Percentiles rank a stretch among this genome's conserved stretches.
phyloP scores from a whole-genome alignment of 208 protist species.

The Acanthamoeba culbertsoni region DNA sequence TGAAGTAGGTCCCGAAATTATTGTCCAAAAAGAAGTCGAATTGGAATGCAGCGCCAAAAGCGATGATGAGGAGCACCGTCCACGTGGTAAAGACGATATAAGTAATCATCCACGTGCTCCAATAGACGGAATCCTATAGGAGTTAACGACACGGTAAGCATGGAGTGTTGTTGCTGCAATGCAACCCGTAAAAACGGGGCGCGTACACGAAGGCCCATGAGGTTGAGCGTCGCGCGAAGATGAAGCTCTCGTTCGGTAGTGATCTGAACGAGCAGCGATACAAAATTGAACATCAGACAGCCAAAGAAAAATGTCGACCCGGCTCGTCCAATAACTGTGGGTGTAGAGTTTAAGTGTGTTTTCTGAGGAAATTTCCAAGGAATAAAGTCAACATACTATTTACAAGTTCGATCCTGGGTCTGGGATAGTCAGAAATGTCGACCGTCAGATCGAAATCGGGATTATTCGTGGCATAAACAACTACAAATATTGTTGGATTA shows the following conservation, averaged over 20 bases:
- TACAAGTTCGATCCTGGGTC: neutral
- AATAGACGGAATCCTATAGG: slow-evolving; percentile 67
- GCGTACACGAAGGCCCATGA: slow-evolving; percentile 74
- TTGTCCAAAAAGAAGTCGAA: slow-evolving; percentile 66
- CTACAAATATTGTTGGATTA: neutral
- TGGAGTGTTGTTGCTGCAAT: neutral
- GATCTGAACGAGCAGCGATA: slow-evolving; percentile 52
- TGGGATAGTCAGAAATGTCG: slow-evolving; percentile 17
- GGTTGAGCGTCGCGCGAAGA: slow-evolving; percentile 73
- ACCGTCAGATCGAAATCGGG: neutral
- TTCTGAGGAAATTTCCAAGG: too few species aligned
- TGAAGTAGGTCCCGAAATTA: slow-evolving; percentile 75
- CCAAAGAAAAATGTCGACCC: slow-evolving; percentile 73
- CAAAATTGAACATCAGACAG: slow-evolving; percentile 75
- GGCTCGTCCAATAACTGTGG: slow-evolving; percentile 22
- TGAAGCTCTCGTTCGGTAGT: slow-evolving; percentile 70
- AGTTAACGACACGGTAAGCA: neutral
- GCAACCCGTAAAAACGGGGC: neutral
- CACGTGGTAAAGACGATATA: slow-evolving; percentile 18
- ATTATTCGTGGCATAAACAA: slow-evolving; percentile 7
- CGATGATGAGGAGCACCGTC: slow-evolving; percentile 54
- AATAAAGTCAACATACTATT: neutral
- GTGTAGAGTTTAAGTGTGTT: neutral
- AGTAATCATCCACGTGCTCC: slow-evolving; percentile 67
- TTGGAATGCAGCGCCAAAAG: slow-evolving; percentile 52